These are phyloP conservation scores for Phytopythium aichiense DNA, from an alignment of 352 stramenopile species.

Conservation along the genomic window DNA sequence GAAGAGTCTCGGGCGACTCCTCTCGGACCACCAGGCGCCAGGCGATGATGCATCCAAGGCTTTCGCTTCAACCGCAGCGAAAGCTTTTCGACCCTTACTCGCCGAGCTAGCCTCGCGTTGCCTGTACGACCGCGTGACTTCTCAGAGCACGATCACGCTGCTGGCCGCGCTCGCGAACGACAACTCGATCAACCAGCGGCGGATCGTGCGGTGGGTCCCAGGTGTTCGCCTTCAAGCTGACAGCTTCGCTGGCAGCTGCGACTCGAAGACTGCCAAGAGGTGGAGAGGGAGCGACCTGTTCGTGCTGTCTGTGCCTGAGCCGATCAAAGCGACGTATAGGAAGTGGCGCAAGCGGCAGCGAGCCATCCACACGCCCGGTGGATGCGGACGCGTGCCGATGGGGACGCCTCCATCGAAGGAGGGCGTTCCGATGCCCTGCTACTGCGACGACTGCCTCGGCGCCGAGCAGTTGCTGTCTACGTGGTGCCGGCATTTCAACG, in stretches of 20 bases:
- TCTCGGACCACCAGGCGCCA: conserved; percentile 7
- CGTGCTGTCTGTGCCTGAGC: conserved; percentile 27
- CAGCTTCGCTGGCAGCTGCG: neutral
- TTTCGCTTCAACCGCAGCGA: neutral
- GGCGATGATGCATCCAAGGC: neutral
- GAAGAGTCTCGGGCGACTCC: conserved; percentile 18
- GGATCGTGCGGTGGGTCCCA: conserved; percentile 30
- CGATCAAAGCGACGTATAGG: conserved; percentile 29
- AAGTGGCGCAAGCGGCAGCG: conserved; percentile 38
- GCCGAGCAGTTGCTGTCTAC: conserved; percentile 39
- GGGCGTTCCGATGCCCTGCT: conserved; percentile 38
- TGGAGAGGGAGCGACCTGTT: conserved; percentile 13
- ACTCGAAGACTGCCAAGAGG: neutral
- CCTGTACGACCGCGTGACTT: conserved; percentile 33
- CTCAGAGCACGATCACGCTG: conserved; percentile 17
- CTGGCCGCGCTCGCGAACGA: conserved; percentile 29
- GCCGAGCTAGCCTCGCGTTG: conserved; percentile 12
- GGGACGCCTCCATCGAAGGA: conserved; percentile 30
- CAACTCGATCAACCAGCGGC: conserved; percentile 33
- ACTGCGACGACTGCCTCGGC: conserved; percentile 52
- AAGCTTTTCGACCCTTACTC: neutral
- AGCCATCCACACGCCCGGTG: conserved; percentile 9
- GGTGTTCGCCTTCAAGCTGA: conserved; percentile 19
- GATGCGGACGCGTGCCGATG: conserved; percentile 23
- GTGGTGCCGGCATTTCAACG: conserved; percentile 51